Conservation (phyloP, 1,139 yeast species). For the Lizanozyma gosingica region DNA sequence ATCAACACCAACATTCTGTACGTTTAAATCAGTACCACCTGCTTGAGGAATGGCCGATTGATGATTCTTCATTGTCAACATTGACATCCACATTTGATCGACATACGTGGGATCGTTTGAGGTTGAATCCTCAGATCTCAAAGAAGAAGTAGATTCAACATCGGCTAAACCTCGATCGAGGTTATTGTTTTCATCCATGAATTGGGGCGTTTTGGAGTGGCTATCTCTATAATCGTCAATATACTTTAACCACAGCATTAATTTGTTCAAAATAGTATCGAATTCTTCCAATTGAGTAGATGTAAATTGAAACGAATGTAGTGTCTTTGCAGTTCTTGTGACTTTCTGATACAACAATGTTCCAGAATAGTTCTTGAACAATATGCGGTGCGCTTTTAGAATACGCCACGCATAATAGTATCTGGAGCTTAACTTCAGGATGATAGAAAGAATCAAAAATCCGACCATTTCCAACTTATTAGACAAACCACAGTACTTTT, state of each 20-base stretch:
- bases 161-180: neutral
- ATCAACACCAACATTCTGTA: neutral
- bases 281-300: slow-evolving; percentile 9
- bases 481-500: slow-evolving; percentile 4
- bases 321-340: slow-evolving; percentile 6
- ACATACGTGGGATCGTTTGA: slow-evolving; percentile 2
- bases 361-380: slow-evolving; percentile 6
- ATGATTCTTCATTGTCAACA: slow-evolving; percentile 8
- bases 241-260: slow-evolving; percentile 6
- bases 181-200: slow-evolving; percentile 1
- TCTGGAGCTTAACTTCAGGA: slow-evolving; percentile 16
- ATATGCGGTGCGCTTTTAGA: slow-evolving; percentile 26
- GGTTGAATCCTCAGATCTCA: neutral
- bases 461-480: slow-evolving; percentile 2
- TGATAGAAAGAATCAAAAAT: neutral
- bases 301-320: slow-evolving; percentile 10
- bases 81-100: slow-evolving; percentile 13
- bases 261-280: slow-evolving; percentile 3
- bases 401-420: slow-evolving; percentile 51
- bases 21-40: neutral
- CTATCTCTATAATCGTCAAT: slow-evolving; percentile 6
- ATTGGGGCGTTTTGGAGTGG: slow-evolving; percentile 2
- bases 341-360: slow-evolving; percentile 7
- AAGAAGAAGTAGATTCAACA: slow-evolving; percentile 1
- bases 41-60: neutral